Conservation (phyloP, 208 protist genomes). For the Novymonas esmeraldas region DNA sequence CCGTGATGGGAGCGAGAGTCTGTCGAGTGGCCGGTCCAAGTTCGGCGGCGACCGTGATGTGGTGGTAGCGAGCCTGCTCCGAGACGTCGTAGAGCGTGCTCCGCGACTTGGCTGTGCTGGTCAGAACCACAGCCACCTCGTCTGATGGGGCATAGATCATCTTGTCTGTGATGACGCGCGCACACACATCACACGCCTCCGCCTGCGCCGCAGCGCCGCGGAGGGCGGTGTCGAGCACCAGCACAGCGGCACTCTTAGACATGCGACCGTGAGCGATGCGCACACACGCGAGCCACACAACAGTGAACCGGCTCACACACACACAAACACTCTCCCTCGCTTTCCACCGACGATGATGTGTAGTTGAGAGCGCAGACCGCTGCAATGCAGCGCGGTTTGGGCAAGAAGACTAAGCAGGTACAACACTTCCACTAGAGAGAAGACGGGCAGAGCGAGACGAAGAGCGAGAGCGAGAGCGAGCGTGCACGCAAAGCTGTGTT, state of each 20-base stretch:
- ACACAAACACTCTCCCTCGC: no score
- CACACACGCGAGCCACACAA: not conserved
- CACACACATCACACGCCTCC: conserved; percentile 42
- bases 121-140: conserved; percentile 74
- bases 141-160: conserved; percentile 61
- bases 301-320: conserved; percentile 23
- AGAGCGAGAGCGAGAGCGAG: not conserved
- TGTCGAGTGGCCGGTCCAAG: conserved; percentile 11
- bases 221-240: conserved; percentile 62
- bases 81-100: conserved; percentile 38
- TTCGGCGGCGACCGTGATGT: conserved; percentile 19
- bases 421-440: not conserved
- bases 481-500: not conserved
- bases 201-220: conserved; percentile 9
- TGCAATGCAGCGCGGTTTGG: no score
- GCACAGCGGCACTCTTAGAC: conserved; percentile 39
- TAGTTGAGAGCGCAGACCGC: no score
- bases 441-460: not conserved
- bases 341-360: no score
- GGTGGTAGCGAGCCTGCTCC: conserved; percentile 20
- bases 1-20: conserved; percentile 9
- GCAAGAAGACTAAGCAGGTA: not conserved
- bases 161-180: conserved; percentile 29
- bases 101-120: conserved; percentile 41
- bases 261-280: not conserved